phyloP scores from a whole-genome alignment of 2,329 filamentous ascomycete species.

The Dactylellina sp. region DNA sequence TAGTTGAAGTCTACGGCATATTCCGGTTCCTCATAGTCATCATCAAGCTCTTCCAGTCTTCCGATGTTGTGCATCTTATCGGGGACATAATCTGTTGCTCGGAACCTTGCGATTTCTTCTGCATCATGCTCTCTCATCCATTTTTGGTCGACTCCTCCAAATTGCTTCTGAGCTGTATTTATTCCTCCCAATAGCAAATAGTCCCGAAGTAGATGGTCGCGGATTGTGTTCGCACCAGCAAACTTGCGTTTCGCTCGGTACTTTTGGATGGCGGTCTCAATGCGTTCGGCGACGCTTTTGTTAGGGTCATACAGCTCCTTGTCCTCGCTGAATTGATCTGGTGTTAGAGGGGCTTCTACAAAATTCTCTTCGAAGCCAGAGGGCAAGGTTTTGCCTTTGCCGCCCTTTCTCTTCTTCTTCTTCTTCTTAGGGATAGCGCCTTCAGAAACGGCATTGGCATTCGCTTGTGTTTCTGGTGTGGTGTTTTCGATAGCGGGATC shows the following conservation, averaged over 20 bases:
- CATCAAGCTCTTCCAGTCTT: slow-evolving; percentile 64
- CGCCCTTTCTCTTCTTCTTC: slow-evolving; percentile 65
- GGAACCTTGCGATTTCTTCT: slow-evolving; percentile 73
- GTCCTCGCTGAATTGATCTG: slow-evolving; percentile 75
- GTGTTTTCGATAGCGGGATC: slow-evolving; percentile 14
- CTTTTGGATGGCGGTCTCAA: slow-evolving; percentile 85
- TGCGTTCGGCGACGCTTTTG: slow-evolving; percentile 67
- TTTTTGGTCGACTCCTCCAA: slow-evolving; percentile 72
- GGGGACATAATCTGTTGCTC: slow-evolving; percentile 72
- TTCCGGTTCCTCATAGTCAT: slow-evolving; percentile 71
- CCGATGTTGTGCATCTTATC: slow-evolving; percentile 63
- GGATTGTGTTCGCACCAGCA: slow-evolving; percentile 66
- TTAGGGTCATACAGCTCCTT: slow-evolving; percentile 73
- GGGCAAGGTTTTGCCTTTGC: slow-evolving; percentile 62
- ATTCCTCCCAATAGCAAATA: slow-evolving; percentile 88
- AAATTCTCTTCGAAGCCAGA: slow-evolving; percentile 85
- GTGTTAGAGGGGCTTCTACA: slow-evolving; percentile 81
- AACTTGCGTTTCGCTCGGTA: slow-evolving; percentile 83
- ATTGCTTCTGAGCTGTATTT: slow-evolving; percentile 72
- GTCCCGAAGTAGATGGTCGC: slow-evolving; percentile 76
- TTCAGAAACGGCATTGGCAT: neutral
- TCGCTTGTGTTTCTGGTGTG: slow-evolving; percentile 24
- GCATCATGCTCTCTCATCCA: slow-evolving; percentile 73
- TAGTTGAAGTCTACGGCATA: slow-evolving; percentile 78
- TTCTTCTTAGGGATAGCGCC: slow-evolving; percentile 50